Base-by-base conservation (phyloP, 179 eudicot species). In the Silene noctiflora region DNA sequence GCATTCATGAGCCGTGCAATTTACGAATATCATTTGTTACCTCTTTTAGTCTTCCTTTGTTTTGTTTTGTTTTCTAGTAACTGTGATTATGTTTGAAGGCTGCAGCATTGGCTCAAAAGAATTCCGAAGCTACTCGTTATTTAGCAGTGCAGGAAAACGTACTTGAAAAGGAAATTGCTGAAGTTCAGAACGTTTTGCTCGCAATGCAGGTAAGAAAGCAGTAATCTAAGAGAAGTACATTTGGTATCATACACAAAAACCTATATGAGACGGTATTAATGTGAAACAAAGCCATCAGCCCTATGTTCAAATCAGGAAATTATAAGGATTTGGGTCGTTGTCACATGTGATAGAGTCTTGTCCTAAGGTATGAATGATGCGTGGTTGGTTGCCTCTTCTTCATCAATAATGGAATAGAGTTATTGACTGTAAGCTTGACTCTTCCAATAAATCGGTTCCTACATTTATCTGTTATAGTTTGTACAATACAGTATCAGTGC, bases 101-200 rank as follows among this genome's bases (percentile, higher is more conserved):
- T 84, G 93, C 96, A 79, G 97, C 93, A 71, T 88, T 96, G 86
- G 92, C 98, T 75, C 89, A 87, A 81, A 95, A 95, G 86, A 96
- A 91, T 69, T 93, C 99, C 3, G 98, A 93, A 84, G 96, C 88
- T 68, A 88, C 92, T 59, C 90, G 98, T 59, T 90, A 90, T 74
- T 84, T 96, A 84, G 96, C 96, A 62, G 76, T 75, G 69, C 94
- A 90, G 81, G 96, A 84, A 79, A 91, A 85, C 67, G 82, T 83
- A 75, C 81, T 96, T 77, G 98, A 93, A 78, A 91, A 90, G 85
- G 99, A 96, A 85, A 91, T 96, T 48, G 86, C 76, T 66, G 99
- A 91, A 86, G 92, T 96, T 78, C 99, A 96, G 79, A 91, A 90
- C 24, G 91, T 96, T 83, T 83, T 96, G 78, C 87, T 96, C 77